These are phyloP conservation scores for Monosporascus sp. DNA, from an alignment of 2,329 filamentous ascomycete genomes.

Conservation along the genomic window DNA sequence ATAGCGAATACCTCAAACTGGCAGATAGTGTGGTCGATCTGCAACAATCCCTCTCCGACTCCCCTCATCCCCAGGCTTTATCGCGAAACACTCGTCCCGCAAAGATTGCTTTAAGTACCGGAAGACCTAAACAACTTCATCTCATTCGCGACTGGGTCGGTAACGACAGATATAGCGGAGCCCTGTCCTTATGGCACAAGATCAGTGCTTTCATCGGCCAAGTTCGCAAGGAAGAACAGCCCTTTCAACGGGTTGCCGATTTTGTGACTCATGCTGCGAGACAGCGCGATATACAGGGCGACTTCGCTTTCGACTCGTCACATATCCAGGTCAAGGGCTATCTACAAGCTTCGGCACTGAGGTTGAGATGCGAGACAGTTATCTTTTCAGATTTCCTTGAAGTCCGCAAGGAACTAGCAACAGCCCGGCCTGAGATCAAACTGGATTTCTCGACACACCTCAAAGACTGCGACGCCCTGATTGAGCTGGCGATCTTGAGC, in stretches of 20 bases:
- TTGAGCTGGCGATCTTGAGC: conserved; percentile 29
- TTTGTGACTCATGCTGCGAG: conserved; percentile 36
- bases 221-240: conserved; percentile 42
- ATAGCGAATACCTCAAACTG: conserved; percentile 35
- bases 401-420: conserved; percentile 6
- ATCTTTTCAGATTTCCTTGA: conserved; percentile 37
- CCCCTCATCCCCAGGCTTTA: not conserved
- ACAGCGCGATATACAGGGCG: conserved; percentile 15
- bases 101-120: conserved; percentile 2
- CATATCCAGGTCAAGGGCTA: conserved; percentile 30
- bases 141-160: conserved; percentile 11
- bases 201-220: conserved; percentile 17
- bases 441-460: conserved; percentile 28
- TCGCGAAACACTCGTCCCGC: not conserved
- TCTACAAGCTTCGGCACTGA: conserved; percentile 38
- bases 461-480: conserved; percentile 34
- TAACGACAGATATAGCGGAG: conserved; percentile 17
- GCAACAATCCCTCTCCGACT: conserved; percentile 6
- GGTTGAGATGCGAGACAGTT: conserved; percentile 43
- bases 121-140: conserved; percentile 11
- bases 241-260: conserved; percentile 41
- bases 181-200: conserved; percentile 11
- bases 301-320: conserved; percentile 32
- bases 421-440: conserved; percentile 6
- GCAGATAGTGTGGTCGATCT: conserved; percentile 24